A percentile compares a stretch with the other conserved stretches of the same genome.
phyloP scores from a whole-genome alignment of 139 green algal species.

The Chlorella sp. region DNA sequence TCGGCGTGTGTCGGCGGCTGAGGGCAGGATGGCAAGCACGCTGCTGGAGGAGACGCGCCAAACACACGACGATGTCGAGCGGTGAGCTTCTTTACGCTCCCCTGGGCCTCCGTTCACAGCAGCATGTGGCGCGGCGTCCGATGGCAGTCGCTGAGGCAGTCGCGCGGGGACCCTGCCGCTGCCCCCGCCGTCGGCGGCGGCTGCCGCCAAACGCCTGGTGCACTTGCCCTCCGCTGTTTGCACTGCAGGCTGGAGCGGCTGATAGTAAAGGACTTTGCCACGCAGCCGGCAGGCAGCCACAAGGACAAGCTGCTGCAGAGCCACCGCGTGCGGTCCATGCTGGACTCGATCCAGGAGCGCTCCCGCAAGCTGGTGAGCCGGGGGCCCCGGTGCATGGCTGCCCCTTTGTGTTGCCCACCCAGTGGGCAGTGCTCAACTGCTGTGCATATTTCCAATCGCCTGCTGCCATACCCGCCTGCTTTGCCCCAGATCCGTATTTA shows the following conservation, averaged over 20 bases:
- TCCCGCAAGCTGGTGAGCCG: constrained; percentile 81
- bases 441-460: background rate
- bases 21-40: constrained; percentile 80
- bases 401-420: too few species aligned
- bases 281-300: constrained; percentile 78
- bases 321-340: constrained; percentile 82
- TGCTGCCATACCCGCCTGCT: background rate
- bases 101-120: too few species aligned
- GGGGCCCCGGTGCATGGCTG: too few species aligned
- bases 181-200: too few species aligned
- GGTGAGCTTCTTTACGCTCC: background rate
- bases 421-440: background rate
- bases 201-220: too few species aligned
- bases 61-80: constrained; percentile 95
- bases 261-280: constrained; percentile 87
- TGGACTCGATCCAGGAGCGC: constrained; percentile 85
- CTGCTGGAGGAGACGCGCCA: constrained; percentile 93
- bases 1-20: too few species aligned
- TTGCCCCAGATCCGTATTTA: constrained; percentile 83
- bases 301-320: constrained; percentile 79
- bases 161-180: too few species aligned
- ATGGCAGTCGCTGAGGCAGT: too few species aligned
- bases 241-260: constrained; percentile 36
- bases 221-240: too few species aligned
- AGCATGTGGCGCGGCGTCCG: too few species aligned